Evolutionary conservation across 2,329 filamentous ascomycete genomes (phyloP).

Genomic region (Purpureocillium lavendulum): DNA sequence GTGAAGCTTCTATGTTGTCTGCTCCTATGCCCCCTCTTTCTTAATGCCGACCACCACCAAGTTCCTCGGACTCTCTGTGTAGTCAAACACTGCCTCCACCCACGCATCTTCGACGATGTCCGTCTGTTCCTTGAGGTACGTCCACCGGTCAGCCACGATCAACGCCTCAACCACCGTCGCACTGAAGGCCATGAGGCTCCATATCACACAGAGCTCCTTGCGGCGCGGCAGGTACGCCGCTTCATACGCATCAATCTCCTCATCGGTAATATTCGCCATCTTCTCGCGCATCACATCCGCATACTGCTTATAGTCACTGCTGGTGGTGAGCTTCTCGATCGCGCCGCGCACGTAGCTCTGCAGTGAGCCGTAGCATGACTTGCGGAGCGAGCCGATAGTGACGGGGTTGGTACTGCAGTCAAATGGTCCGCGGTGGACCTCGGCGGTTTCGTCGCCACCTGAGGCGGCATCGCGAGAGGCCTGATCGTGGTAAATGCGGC

Average conservation of each 20-base stretch:
- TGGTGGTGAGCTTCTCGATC: constrained; percentile 60
- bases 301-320: constrained; percentile 47
- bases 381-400: constrained; percentile 78
- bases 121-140: constrained; percentile 71
- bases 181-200: constrained; percentile 95
- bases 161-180: constrained; percentile 81
- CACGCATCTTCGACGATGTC: constrained; percentile 66
- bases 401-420: constrained; percentile 64
- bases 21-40: constrained; percentile 23
- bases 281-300: constrained; percentile 54
- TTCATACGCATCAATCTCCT: constrained; percentile 67
- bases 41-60: constrained; percentile 90
- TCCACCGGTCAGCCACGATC: constrained; percentile 85
- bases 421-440: constrained; percentile 29
- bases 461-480: background rate
- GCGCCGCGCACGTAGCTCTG: constrained; percentile 72
- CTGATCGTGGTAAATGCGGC: constrained; percentile 38
- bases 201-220: constrained; percentile 78
- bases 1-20: background rate
- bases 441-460: constrained; percentile 8
- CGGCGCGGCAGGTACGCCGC: constrained; percentile 53
- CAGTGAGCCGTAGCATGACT: constrained; percentile 71
- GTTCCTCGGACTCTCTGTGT: constrained; percentile 76
- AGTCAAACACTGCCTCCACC: constrained; percentile 93
- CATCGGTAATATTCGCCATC: constrained; percentile 63